Evolutionary conservation across 441 rosid genomes (phyloP).

Genomic region (Biscutella laevigata): DNA sequence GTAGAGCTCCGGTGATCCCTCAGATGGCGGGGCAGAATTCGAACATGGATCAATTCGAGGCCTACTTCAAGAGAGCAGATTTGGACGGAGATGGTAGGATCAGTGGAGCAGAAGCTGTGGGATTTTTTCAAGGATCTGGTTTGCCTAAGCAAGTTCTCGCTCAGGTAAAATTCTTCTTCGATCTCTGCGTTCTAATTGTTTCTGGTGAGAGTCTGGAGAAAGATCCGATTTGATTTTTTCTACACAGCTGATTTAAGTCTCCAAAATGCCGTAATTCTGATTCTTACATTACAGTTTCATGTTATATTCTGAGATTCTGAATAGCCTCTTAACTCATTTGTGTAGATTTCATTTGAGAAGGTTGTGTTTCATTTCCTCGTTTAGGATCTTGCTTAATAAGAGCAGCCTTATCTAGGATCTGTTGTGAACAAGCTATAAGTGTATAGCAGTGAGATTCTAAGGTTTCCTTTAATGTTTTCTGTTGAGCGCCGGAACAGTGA

Average conservation of each 20-base stretch:
- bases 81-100: slow-evolving; percentile 92
- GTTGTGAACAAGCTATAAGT: background rate
- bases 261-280: background rate
- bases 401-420: slow-evolving; percentile 12
- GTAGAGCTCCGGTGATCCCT: slow-evolving; percentile 22
- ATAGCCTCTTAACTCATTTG: background rate
- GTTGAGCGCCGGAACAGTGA: too few relatives aligned
- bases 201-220: background rate
- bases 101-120: slow-evolving; percentile 88
- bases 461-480: background rate
- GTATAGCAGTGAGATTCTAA: background rate
- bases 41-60: slow-evolving; percentile 77
- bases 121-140: slow-evolving; percentile 84
- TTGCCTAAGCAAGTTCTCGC: slow-evolving; percentile 82
- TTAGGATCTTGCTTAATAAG: slow-evolving; percentile 1
- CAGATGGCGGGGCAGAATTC: slow-evolving; percentile 47
- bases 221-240: slow-evolving; percentile 22
- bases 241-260: slow-evolving; percentile 4
- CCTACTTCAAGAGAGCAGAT: slow-evolving; percentile 80
- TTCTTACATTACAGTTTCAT: slow-evolving; percentile 2
- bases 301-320: background rate
- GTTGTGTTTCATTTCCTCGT: background rate
- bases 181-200: slow-evolving; percentile 15
- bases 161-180: slow-evolving; percentile 44
- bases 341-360: background rate